phyloP scores from a whole-genome alignment of 768 basidiomycete genomes.

The Rhizopogon roseolus region DNA sequence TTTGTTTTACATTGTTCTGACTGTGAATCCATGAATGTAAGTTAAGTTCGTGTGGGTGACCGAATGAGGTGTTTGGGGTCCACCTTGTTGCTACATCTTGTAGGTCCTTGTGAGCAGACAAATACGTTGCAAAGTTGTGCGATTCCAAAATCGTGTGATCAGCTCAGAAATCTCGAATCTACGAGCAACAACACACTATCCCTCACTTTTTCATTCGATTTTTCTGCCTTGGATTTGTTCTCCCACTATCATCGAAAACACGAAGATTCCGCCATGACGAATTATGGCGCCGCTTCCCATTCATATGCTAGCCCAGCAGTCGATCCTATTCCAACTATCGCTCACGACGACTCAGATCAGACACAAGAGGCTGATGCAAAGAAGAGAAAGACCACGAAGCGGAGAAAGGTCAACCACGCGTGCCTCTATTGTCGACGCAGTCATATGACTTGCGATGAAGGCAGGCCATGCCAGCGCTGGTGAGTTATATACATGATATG shows the following conservation, averaged over 20 bases:
- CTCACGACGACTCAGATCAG: constrained; percentile 20
- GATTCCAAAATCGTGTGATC: constrained; percentile 2
- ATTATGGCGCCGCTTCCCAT: constrained; percentile 18
- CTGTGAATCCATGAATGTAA: not conserved
- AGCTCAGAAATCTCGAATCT: not conserved
- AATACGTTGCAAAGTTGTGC: not conserved
- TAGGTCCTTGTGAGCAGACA: constrained; percentile 1
- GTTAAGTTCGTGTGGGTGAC: not conserved
- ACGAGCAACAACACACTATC: not conserved
- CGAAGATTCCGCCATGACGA: constrained; percentile 15
- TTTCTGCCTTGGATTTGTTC: not conserved
- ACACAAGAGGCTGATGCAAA: constrained; percentile 27
- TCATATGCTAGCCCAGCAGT: constrained; percentile 19
- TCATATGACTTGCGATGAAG: constrained; percentile 91
- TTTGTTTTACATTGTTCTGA: not conserved
- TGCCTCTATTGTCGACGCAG: constrained; percentile 90
- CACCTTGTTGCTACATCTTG: not conserved
- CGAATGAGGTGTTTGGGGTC: not conserved
- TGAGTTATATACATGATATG: constrained; percentile 36
- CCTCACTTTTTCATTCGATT: not conserved
- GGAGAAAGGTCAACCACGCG: constrained; percentile 88
- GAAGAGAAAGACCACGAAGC: constrained; percentile 48
- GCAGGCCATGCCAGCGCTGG: constrained; percentile 91
- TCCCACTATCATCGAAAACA: not conserved
- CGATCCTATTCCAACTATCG: constrained; percentile 1